Evolutionary conservation across 305 asterid species (phyloP), one percentile per base, ranked within the genome.

Genomic region (Fraxinus nigra): DNA sequence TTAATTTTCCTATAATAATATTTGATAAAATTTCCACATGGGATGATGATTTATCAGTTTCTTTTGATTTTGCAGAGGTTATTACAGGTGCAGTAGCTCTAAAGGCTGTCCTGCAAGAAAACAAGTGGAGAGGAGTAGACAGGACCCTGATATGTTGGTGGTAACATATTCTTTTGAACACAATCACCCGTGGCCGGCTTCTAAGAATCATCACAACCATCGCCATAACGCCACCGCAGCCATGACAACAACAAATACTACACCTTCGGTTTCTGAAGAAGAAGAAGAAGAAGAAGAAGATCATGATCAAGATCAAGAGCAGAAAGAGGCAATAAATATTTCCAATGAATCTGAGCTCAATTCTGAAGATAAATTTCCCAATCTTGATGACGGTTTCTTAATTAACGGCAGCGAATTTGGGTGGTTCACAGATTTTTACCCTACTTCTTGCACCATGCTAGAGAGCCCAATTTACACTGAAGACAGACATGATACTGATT

Each of bases 401-500:
- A 77, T 84, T 24, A 80, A 75, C 1, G 83, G 72, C 5, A 63
- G 79, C 48, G 97, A 92, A 59, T 89, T 89, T 6, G 95, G 91
- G 35, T 96, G 97, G 97, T 89, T 93, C 63, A 72, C 91, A 0
- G 97, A 92, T 85, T 94, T 92, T 9, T 94, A 93, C 33, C 82
- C 86, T 70, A 81, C 93, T 1, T 28, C 86, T 8, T 88, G 88
- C 4, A 85, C 90, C 9, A 84, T 91, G 89, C 77, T 92, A 7
- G 97, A 92, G 79, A 88, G 88, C 59, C 92, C 94, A 3, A 86
- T 94, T 84, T 75, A 89, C 38, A 22, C 74, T 0, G 88, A 92
- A 72, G 92, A 84, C 16, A 79, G 84, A 32, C 81, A 87, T 5
- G 73, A 75, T 20, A 80, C 87, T 1, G 90, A 90, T 69, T 80